Conservation (phyloP, 2,329 filamentous ascomycete genomes). For the Alternaria incomplexa region DNA sequence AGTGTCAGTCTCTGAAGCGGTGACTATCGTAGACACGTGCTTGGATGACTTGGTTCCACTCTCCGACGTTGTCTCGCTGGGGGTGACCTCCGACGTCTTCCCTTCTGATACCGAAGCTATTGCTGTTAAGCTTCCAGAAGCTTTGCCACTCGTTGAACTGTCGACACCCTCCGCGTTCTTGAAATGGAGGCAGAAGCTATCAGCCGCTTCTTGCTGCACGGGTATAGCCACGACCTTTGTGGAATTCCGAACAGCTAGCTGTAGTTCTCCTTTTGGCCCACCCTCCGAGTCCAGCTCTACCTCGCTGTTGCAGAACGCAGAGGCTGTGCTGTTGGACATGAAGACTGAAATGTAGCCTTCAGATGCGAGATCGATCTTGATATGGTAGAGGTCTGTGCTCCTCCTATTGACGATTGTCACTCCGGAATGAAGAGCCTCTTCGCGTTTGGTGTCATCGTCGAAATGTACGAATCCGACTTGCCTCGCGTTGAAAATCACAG, state of each 20-base stretch:
- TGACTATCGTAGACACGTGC: not conserved
- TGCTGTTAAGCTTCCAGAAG: accelerated
- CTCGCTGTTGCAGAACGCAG: not conserved
- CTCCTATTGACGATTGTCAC: not conserved
- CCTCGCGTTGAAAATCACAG: not conserved
- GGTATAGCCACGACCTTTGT: not conserved
- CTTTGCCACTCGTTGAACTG: not conserved
- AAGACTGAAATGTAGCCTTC: constrained; percentile 9
- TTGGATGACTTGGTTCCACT: not conserved
- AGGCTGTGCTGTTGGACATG: not conserved
- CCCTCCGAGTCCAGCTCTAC: not conserved
- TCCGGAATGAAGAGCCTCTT: accelerated
- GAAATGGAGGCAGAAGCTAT: not conserved
- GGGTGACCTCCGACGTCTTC: accelerated
- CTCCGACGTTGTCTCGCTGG: not conserved
- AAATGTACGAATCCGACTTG: not conserved
- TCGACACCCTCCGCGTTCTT: not conserved
- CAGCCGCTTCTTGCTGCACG: not conserved
- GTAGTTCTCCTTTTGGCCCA: not conserved
- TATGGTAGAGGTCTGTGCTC: not conserved
- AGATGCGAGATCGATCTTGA: not conserved
- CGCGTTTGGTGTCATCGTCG: not conserved
- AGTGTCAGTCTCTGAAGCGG: not conserved
- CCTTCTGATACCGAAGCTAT: not conserved
- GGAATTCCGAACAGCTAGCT: not conserved